Conservation (phyloP, 2,329 filamentous ascomycete species). For the Aspergillus flavus region DNA sequence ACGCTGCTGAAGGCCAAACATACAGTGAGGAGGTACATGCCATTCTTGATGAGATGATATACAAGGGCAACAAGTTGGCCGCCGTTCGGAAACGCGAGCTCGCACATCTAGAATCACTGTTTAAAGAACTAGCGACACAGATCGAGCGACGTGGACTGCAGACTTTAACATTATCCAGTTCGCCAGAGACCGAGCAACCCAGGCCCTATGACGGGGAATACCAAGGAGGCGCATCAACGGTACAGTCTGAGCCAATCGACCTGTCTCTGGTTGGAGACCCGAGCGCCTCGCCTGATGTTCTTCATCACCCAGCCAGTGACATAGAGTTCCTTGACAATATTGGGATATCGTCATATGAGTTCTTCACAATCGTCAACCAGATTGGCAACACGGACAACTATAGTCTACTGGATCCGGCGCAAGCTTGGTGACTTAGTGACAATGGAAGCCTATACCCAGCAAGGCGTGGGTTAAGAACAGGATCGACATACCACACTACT, state of each 20-base stretch:
- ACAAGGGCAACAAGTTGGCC: conserved; percentile 38
- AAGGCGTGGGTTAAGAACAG: no score
- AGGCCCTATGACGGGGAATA: neutral
- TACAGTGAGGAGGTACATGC: conserved; percentile 23
- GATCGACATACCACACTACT: no score
- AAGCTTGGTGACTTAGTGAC: neutral
- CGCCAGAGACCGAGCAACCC: neutral
- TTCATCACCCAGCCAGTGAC: conserved; percentile 6
- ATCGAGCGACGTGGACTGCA: conserved; percentile 31
- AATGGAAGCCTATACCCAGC: no score
- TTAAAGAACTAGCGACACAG: conserved; percentile 28
- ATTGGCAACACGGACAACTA: conserved; percentile 27
- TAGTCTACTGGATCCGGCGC: conserved; percentile 14
- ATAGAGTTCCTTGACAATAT: conserved; percentile 40
- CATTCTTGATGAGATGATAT: conserved; percentile 40
- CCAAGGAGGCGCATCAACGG: neutral
- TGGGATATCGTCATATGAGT: conserved; percentile 45
- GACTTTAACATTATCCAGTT: conserved; percentile 22
- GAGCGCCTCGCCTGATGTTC: neutral
- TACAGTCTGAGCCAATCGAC: neutral
- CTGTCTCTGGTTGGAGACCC: neutral
- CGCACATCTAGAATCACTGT: conserved; percentile 28
- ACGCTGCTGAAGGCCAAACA: conserved; percentile 28
- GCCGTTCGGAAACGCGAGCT: conserved; percentile 34
- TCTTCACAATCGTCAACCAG: conserved; percentile 42